phyloP scores from a whole-genome alignment of 495 filamentous ascomycete species.

The Tetracladium setigerum region DNA sequence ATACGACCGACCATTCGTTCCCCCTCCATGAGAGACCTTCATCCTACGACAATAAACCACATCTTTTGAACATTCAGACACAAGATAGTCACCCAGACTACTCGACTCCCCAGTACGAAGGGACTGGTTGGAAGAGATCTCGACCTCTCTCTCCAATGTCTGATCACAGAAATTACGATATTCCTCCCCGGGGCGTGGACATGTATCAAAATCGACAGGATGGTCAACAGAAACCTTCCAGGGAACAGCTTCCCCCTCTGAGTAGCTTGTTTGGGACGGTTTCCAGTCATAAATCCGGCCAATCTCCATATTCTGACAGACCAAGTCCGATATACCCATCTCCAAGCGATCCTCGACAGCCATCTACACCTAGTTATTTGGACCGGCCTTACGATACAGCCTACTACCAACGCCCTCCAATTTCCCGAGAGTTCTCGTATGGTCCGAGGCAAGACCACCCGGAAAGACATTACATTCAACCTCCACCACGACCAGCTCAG shows the following conservation, averaged over 20 bases:
- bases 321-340: constrained; percentile 32
- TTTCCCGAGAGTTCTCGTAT: constrained; percentile 17
- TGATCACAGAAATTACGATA: constrained; percentile 7
- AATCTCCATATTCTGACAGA: constrained; percentile 37
- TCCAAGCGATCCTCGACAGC: constrained; percentile 34
- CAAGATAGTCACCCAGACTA: not conserved
- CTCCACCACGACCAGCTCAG: constrained; percentile 8
- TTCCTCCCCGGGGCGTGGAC: constrained; percentile 10
- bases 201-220: constrained; percentile 18
- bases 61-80: not conserved
- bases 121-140: constrained; percentile 6
- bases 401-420: constrained; percentile 30
- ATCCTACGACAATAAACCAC: constrained; percentile 7
- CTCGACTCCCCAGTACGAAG: not conserved
- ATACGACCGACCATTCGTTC: constrained; percentile 14
- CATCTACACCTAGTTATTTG: constrained; percentile 16
- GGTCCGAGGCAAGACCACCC: constrained; percentile 23
- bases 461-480: constrained; percentile 17
- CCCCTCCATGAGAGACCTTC: constrained; percentile 13
- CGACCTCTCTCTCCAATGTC: constrained; percentile 17
- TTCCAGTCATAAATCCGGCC: constrained; percentile 22
- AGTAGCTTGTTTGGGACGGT: constrained; percentile 46
- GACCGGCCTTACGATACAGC: constrained; percentile 31
- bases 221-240: constrained; percentile 19
- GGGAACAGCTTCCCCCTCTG: constrained; percentile 43